Evolutionary conservation across 2,329 filamentous ascomycete genomes (phyloP).

Genomic region (Beauveria scarabaeidicola): DNA sequence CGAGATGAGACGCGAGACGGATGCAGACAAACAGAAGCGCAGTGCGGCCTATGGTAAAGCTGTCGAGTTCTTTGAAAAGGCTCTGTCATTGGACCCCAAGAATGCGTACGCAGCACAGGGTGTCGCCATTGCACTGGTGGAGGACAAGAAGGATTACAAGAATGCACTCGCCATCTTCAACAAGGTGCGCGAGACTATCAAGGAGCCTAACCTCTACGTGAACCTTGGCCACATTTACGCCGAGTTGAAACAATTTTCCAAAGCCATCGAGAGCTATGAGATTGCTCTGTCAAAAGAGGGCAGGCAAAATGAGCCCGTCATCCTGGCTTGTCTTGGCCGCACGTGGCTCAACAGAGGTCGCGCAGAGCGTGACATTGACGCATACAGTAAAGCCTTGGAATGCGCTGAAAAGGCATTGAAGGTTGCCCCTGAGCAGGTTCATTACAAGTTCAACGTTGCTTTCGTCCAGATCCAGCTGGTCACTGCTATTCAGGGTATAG

Average conservation of each 20-base stretch:
- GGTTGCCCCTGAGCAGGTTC: conserved; percentile 71
- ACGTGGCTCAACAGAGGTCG: conserved; percentile 80
- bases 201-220: conserved; percentile 79
- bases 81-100: conserved; percentile 83
- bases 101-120: conserved; percentile 97
- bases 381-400: conserved; percentile 48
- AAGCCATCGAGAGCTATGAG: conserved; percentile 94
- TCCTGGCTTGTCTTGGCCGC: conserved; percentile 77
- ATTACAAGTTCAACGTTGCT: conserved; percentile 95
- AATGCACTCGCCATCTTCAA: conserved; percentile 79
- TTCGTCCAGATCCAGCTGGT: conserved; percentile 96
- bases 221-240: conserved; percentile 91
- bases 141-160: conserved; percentile 86
- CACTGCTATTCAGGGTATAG: conserved; percentile 64
- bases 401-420: conserved; percentile 65
- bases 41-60: conserved; percentile 81
- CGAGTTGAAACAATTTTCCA: conserved; percentile 80
- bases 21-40: conserved; percentile 84
- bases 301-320: conserved; percentile 62
- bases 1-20: conserved; percentile 88
- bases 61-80: conserved; percentile 98
- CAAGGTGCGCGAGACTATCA: conserved; percentile 82
- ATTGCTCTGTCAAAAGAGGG: conserved; percentile 70
- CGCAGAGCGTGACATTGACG: conserved; percentile 47
- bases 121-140: conserved; percentile 84